phyloP scores from a whole-genome alignment of 1,284 basidiomycete genomes.

The Coniophora puteana region DNA sequence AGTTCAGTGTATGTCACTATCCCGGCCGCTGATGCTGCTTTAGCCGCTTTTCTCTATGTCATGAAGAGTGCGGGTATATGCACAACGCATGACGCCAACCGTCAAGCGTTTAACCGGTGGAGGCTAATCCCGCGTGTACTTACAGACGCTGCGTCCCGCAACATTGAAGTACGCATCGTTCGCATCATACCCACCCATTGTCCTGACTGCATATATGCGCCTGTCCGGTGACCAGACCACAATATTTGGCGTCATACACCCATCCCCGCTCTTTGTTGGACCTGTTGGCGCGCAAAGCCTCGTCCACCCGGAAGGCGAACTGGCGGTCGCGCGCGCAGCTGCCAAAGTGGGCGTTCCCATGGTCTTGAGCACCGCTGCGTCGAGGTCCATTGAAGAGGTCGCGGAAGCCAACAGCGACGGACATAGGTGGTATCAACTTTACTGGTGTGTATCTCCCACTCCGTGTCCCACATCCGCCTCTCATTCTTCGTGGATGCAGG shows the following conservation, averaged over 20 bases:
- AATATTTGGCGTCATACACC: constrained; percentile 64
- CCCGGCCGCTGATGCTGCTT: constrained; percentile 1
- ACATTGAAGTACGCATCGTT: constrained; percentile 46
- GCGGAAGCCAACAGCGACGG: constrained; percentile 61
- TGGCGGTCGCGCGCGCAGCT: constrained; percentile 66
- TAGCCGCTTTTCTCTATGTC: constrained; percentile 62
- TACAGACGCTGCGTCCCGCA: constrained; percentile 60
- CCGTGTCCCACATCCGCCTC: background rate
- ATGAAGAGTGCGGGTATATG: constrained; percentile 59
- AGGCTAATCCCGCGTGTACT: constrained; percentile 76
- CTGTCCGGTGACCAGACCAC: constrained; percentile 55
- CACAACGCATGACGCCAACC: constrained; percentile 55
- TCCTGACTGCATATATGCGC: background rate
- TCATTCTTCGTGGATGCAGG: constrained; percentile 28
- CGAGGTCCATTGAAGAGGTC: constrained; percentile 70
- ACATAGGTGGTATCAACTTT: constrained; percentile 78
- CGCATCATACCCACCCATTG: constrained; percentile 7
- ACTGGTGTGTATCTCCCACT: constrained; percentile 44
- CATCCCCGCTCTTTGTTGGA: constrained; percentile 64
- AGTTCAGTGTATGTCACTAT: constrained; percentile 8
- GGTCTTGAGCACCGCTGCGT: constrained; percentile 70
- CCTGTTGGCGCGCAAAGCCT: constrained; percentile 77
- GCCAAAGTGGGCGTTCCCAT: constrained; percentile 62
- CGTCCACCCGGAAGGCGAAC: constrained; percentile 64
- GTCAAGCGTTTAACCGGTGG: constrained; percentile 53